These are phyloP conservation scores for Yarrowia divulgata DNA, from an alignment of 805 yeast species.

Conservation along the genomic window DNA sequence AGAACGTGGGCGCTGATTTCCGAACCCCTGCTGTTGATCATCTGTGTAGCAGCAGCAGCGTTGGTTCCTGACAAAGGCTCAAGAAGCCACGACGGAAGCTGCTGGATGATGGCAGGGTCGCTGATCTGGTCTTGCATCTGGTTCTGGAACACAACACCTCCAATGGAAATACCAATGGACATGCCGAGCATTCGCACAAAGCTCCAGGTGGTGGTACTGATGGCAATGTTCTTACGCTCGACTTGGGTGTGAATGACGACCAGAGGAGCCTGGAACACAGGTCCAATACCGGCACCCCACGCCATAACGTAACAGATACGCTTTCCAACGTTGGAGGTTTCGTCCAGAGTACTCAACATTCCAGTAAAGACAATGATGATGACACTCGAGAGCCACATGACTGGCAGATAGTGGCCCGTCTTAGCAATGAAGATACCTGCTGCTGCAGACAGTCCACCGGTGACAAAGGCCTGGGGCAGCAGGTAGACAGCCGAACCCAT, in stretches of 20 bases:
- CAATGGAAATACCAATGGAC: constrained; percentile 57
- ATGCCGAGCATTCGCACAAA: constrained; percentile 53
- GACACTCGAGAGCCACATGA: constrained; percentile 48
- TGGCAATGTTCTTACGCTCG: constrained; percentile 57
- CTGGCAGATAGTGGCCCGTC: constrained; percentile 56
- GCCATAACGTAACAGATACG: constrained; percentile 58
- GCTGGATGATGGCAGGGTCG: constrained; percentile 7
- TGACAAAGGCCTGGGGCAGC: constrained; percentile 56
- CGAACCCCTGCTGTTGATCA: constrained; percentile 12
- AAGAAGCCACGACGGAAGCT: constrained; percentile 25
- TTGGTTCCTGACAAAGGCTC: constrained; percentile 25
- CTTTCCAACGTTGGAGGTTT: constrained; percentile 51
- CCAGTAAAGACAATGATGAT: constrained; percentile 54
- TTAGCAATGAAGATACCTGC: constrained; percentile 58
- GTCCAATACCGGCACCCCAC: constrained; percentile 59
- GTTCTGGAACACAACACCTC: constrained; percentile 55
- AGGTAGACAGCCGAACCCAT: constrained; percentile 54
- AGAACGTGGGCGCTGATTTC: constrained; percentile 1
- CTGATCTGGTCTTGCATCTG: constrained; percentile 47
- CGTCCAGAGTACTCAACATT: constrained; percentile 53
- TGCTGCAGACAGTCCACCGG: constrained; percentile 55
- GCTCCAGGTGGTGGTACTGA: constrained; percentile 57
- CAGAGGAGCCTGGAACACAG: constrained; percentile 57
- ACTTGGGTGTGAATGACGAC: constrained; percentile 61
- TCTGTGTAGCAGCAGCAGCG: constrained; percentile 38